Evolutionary conservation across 2,329 filamentous ascomycete genomes (phyloP).

Genomic region (Ceratocystis alfenasii): DNA sequence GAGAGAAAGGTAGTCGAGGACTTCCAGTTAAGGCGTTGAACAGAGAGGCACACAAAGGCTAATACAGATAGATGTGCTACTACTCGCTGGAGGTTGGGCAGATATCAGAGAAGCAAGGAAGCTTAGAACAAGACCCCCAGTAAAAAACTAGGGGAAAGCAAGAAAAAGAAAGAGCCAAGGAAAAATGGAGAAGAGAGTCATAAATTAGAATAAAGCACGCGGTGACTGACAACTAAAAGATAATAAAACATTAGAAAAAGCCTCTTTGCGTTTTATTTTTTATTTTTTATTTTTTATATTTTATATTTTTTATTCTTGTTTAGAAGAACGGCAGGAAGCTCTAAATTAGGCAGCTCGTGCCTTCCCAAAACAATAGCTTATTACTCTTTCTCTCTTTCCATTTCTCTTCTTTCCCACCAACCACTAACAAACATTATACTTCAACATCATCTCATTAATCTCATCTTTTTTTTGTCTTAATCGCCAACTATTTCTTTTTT

Average conservation of each 20-base stretch:
- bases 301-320: background rate
- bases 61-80: background rate
- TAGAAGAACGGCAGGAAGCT: background rate
- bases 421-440: too few relatives aligned
- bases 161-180: background rate
- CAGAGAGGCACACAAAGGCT: background rate
- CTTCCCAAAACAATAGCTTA: background rate
- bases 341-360: conserved; percentile 3
- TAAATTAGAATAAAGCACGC: background rate
- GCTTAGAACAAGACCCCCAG: background rate
- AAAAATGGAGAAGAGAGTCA: background rate
- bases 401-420: background rate
- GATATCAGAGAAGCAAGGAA: background rate
- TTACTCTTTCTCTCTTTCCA: background rate
- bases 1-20: background rate
- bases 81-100: background rate
- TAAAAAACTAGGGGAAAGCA: background rate
- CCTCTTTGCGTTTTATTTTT: background rate
- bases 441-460: too few relatives aligned
- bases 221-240: background rate
- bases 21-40: background rate
- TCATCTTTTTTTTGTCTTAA: too few relatives aligned
- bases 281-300: background rate
- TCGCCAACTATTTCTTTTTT: background rate
- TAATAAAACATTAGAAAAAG: background rate